phyloP scores from a whole-genome alignment of 345 rosid genomes.

The Draba incana region DNA sequence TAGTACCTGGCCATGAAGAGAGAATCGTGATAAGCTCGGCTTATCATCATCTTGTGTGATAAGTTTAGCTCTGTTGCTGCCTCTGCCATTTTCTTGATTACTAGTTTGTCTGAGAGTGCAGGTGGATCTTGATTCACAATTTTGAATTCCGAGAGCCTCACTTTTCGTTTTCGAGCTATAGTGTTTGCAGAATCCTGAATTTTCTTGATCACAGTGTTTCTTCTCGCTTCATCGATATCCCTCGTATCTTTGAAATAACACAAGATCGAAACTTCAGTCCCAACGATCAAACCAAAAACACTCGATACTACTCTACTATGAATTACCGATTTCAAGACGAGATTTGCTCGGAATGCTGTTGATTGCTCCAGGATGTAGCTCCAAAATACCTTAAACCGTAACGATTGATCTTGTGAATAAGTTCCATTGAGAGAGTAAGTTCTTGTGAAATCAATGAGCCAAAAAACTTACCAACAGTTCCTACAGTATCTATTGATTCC shows the following conservation, averaged over 20 bases:
- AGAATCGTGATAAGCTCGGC: slow-evolving; percentile 98
- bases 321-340: slow-evolving; percentile 85
- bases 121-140: slow-evolving; percentile 97
- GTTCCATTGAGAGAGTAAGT: slow-evolving; percentile 6
- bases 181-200: slow-evolving; percentile 64
- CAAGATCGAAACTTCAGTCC: slow-evolving; percentile 11
- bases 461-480: slow-evolving; percentile 72
- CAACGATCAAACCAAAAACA: slow-evolving; percentile 23
- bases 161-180: slow-evolving; percentile 69
- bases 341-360: slow-evolving; percentile 98
- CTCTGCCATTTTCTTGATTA: slow-evolving; percentile 67
- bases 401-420: slow-evolving; percentile 5
- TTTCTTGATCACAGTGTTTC: slow-evolving; percentile 80
- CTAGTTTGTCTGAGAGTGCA: slow-evolving; percentile 67
- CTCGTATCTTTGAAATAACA: slow-evolving; percentile 62
- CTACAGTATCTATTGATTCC: slow-evolving; percentile 90
- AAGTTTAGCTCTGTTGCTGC: slow-evolving; percentile 73
- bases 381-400: slow-evolving; percentile 62
- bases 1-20: slow-evolving; percentile 93
- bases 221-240: slow-evolving; percentile 79
- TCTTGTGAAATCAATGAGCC: slow-evolving; percentile 7
- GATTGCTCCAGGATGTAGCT: slow-evolving; percentile 93
- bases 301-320: not conserved
- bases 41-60: slow-evolving; percentile 78
- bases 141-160: slow-evolving; percentile 71